Evolutionary conservation across 345 rosid genomes (phyloP), one percentile per base, ranked within the genome.

Genomic region (Dimocarpus longan): DNA sequence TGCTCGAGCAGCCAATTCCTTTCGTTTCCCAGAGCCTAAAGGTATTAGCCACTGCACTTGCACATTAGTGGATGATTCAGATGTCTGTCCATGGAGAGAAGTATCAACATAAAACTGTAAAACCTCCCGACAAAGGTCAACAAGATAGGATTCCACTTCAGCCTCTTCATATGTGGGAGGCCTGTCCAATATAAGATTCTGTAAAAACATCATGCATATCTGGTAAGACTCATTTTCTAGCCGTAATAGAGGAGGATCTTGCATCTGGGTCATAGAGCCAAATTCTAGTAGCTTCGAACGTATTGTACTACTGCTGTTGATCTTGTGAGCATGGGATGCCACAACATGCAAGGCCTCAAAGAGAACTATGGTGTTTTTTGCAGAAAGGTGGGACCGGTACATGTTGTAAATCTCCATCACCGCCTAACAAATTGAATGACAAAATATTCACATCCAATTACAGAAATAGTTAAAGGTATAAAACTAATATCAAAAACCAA

Each of bases 151-250:
- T 80, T 94, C 98, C 66, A 90, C 89, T 82, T 87, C 85, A 10
- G 82, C 83, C 82, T 89, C 93, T 10, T 88, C 87, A 54, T 81
- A 88, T 75, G 77, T 65, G 76, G 84, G 70, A 54, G 95, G 94
- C 80, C 81, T 80, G 81, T 90, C 98, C 70, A 83, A 63, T 62
- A 91, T 79, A 21, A 94, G 91, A 82, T 96, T 90, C 83, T 94
- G 99, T 78, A 96, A 80, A 84, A 96, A 91, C 56, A 95, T 90
- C 72, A 96, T 93, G 84, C 99, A 93, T 78, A 94, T 90, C 79
- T 96, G 99, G 79, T 87, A 96, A 28, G 98, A 96, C 84, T 96
- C 99, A 66, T 93, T 96, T 84, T 96, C 99, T 7, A 96, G 90
- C 62, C 99, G 98, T 21, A 96, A 82, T 1, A 96, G 80, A 5